phyloP scores from a whole-genome alignment of 805 yeast species.

The Priceomyces melissophilus region DNA sequence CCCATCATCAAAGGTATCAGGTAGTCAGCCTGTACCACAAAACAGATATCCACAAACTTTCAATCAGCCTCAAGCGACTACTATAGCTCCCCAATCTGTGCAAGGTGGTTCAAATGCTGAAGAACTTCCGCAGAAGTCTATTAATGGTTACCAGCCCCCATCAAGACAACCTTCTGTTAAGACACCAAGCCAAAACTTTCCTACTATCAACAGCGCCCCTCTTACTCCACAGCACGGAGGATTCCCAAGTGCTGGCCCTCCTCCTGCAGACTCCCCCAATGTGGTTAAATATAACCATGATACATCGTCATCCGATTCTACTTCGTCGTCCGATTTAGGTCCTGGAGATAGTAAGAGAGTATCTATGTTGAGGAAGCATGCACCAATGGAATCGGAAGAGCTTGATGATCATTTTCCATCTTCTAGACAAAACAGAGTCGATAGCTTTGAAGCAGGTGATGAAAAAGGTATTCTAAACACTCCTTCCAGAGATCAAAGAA shows the following conservation, averaged over 20 bases:
- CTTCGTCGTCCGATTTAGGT: slow-evolving; percentile 20
- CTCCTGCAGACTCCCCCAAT: slow-evolving; percentile 24
- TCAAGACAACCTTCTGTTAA: neutral
- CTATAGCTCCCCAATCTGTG: neutral
- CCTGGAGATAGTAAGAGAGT: slow-evolving; percentile 18
- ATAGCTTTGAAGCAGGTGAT: slow-evolving; percentile 42
- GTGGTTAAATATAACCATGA: slow-evolving; percentile 29
- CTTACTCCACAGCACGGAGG: slow-evolving; percentile 7
- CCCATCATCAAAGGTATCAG: no score
- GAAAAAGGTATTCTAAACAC: slow-evolving; percentile 30
- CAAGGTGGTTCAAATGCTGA: neutral
- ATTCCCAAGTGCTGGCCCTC: slow-evolving; percentile 10
- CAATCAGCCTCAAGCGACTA: no score
- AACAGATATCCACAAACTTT: no score
- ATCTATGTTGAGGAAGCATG: slow-evolving; percentile 33
- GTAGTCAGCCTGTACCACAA: no score
- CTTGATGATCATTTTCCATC: slow-evolving; percentile 7
- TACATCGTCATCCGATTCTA: neutral
- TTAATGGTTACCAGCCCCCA: neutral
- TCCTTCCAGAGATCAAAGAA: slow-evolving; percentile 18
- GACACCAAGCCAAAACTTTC: slow-evolving; percentile 1
- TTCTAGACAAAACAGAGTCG: slow-evolving; percentile 22
- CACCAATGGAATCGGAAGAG: slow-evolving; percentile 15
- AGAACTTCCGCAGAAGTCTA: no score
- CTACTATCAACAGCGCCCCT: slow-evolving; percentile 4